Evolutionary conservation across 441 rosid genomes (phyloP), one percentile per base, ranked within the genome.

Genomic region (Macaranga tanarius): DNA sequence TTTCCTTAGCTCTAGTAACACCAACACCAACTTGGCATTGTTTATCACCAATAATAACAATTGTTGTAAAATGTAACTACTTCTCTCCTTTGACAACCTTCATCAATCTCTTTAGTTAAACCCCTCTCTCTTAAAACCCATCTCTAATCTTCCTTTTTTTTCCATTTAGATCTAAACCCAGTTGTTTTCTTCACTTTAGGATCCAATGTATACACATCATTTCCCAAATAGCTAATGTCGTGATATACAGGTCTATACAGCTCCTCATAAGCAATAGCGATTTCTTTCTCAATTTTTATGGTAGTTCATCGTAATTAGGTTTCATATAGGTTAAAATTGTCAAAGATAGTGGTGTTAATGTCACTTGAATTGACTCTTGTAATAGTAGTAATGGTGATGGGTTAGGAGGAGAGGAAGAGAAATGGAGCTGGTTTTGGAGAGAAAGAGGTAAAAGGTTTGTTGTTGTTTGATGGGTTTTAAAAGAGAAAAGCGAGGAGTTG

Each of bases 81-180:
- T 89, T 91, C 69, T 97, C 99, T 67, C 97, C 99, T 83, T 95
- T 91, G 19, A 92, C 97, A 68, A 89, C 97, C 79, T 91, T 95
- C n/a, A 92, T 89, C 44, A 92, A 97, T 74, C 96, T 82, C 76
- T 96, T 73, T 3, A 89, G 93, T 75, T 91, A 92, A 56, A 92
- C 85, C 51, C 92, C 97, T 73, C 96, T 84, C 88, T 95, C 99
- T 28, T 95, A 95, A 28, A 92, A 84, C 72, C 93, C 97, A 63
- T 95, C 99, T 65, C 85, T 80, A 6, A 84, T 59, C 76, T 89
- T 92, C 78, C 88, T 91, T 62, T 77, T 86, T 87, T 88, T 90
- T 6, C 64, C 71, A n/a, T 73, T 83, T 89, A 60, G 76, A 66
- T 50, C 90, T 91, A 8, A 83, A 86, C 69, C 83, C 82, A 15